Evolutionary conservation across 345 rosid species (phyloP).

Genomic region (Atalantia buxifolia): DNA sequence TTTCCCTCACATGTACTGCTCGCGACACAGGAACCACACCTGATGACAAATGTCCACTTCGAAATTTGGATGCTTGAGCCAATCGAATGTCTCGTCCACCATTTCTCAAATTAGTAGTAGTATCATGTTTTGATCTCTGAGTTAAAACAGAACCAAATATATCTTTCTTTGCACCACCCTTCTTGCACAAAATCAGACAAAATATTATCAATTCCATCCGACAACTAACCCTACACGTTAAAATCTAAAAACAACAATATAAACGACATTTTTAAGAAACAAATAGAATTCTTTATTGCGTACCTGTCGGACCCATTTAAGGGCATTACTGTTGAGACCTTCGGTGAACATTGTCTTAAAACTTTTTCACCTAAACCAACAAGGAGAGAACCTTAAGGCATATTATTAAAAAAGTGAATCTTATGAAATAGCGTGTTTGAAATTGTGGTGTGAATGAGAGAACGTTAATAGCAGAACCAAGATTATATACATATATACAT

Average conservation of each 20-base stretch:
- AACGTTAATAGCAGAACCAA: not conserved
- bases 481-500: too few relatives aligned
- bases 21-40: slow-evolving; percentile 30
- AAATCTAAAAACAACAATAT: not conserved
- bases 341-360: slow-evolving; percentile 37
- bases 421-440: not conserved
- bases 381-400: not conserved
- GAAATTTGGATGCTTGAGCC: slow-evolving; percentile 36
- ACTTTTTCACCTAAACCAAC: slow-evolving; percentile 19
- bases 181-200: slow-evolving; percentile 21
- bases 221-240: not conserved
- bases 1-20: slow-evolving; percentile 27
- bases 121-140: slow-evolving; percentile 27
- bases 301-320: slow-evolving; percentile 51
- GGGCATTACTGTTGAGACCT: slow-evolving; percentile 35
- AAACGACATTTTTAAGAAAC: not conserved
- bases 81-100: slow-evolving; percentile 30
- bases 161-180: slow-evolving; percentile 22
- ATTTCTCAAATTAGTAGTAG: slow-evolving; percentile 30
- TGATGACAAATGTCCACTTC: slow-evolving; percentile 40
- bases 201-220: slow-evolving; percentile 5
- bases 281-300: not conserved
- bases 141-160: slow-evolving; percentile 28
- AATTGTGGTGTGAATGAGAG: not conserved
- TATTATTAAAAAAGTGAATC: not conserved